Conservation (phyloP, 75 land plant genomes). For the Larix kaempferi region DNA sequence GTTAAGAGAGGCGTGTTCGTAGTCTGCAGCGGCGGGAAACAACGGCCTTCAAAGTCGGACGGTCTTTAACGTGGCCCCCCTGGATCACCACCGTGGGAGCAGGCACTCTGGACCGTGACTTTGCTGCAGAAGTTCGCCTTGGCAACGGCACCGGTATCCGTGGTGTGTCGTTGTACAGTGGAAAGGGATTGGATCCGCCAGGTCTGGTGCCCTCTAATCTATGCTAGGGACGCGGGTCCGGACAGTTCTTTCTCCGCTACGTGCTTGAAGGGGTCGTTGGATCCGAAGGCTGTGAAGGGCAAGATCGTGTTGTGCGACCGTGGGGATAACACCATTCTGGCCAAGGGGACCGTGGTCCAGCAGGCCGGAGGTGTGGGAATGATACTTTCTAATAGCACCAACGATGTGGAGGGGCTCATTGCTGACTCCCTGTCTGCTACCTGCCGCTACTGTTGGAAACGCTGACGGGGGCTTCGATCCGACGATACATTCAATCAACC, state of each 20-base stretch:
- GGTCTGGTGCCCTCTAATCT: constrained; percentile 26
- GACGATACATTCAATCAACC: constrained; percentile 5
- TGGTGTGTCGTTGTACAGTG: constrained; percentile 30
- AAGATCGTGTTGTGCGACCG: constrained; percentile 31
- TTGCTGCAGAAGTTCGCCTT: constrained; percentile 77
- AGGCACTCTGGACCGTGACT: constrained; percentile 83
- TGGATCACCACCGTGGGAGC: constrained; percentile 95
- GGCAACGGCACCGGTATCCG: constrained; percentile 52
- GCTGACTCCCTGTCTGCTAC: constrained; percentile 38
- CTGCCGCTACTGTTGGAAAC: constrained; percentile 25
- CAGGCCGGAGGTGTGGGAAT: constrained; percentile 35
- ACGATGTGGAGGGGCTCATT: constrained; percentile 28
- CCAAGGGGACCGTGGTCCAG: constrained; percentile 25
- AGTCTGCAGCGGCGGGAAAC: constrained; percentile 90
- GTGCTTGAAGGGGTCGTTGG: constrained; percentile 26
- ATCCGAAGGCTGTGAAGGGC: constrained; percentile 22
- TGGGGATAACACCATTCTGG: background rate
- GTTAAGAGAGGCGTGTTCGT: constrained; percentile 75
- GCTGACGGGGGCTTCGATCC: constrained; percentile 15
- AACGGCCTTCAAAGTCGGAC: constrained; percentile 70
- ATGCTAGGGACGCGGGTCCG: background rate
- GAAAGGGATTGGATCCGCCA: constrained; percentile 14
- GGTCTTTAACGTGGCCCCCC: constrained; percentile 90
- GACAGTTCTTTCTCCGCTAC: background rate
- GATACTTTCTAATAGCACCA: constrained; percentile 21